Conservation (phyloP, 108 stramenopile species). For the Cyclotella choctawhatcheeana region DNA sequence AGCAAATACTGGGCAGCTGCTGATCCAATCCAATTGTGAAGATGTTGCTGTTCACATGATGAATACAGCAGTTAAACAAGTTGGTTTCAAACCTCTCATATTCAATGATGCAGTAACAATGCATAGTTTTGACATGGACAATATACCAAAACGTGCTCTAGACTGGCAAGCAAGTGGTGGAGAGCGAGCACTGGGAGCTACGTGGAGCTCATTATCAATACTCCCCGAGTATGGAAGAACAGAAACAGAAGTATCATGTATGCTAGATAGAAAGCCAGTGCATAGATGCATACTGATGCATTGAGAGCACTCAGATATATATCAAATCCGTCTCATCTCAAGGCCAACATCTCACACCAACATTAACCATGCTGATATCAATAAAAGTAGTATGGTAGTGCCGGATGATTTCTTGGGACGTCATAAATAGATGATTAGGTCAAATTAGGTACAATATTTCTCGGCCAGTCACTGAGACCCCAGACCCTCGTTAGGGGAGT, state of each 20-base stretch:
- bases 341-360: too few species aligned
- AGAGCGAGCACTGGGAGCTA: conserved; percentile 60
- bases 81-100: conserved; percentile 45
- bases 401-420: too few species aligned
- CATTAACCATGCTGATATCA: too few species aligned
- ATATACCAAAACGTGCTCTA: conserved; percentile 59
- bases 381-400: too few species aligned
- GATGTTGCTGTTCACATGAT: conserved; percentile 80
- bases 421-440: too few species aligned
- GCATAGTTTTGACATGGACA: neutral
- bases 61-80: conserved; percentile 41
- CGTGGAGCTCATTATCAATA: conserved; percentile 60
- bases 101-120: conserved; percentile 28
- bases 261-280: conserved; percentile 60
- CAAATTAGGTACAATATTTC: too few species aligned
- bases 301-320: too few species aligned
- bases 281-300: conserved; percentile 46
- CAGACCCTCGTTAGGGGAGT: too few species aligned
- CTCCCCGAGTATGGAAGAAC: conserved; percentile 64
- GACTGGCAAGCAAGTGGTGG: conserved; percentile 66
- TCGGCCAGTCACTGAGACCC: too few species aligned
- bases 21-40: conserved; percentile 81
- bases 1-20: conserved; percentile 44
- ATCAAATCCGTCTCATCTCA: too few species aligned
- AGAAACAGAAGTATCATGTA: conserved; percentile 81